A percentile compares a stretch with the other conserved stretches of the same genome.
phyloP scores from a whole-genome alignment of 2,329 filamentous ascomycete species.

The Knufia petricola region DNA sequence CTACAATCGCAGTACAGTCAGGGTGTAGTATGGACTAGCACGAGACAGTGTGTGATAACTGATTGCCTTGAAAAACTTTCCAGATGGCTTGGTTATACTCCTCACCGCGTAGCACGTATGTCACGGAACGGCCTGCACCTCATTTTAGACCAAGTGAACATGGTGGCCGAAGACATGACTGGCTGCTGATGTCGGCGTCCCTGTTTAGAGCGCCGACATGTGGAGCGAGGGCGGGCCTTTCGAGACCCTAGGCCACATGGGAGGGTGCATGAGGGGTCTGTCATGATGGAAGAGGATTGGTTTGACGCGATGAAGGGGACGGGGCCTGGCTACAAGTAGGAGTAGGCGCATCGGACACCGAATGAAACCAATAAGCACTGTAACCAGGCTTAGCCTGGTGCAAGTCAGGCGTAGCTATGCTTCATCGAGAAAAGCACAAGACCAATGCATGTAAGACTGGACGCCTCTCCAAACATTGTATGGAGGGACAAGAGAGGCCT shows the following conservation, averaged over 20 bases:
- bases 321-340: neutral
- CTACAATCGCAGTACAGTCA: neutral
- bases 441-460: neutral
- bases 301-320: neutral
- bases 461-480: neutral
- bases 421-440: neutral
- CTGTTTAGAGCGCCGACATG: slow-evolving; percentile 1
- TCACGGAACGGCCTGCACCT: slow-evolving; percentile 2
- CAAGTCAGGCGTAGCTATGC: neutral
- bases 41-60: neutral
- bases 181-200: slow-evolving; percentile 2
- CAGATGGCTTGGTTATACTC: too few species aligned
- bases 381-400: neutral
- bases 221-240: neutral
- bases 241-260: neutral
- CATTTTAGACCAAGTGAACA: neutral
- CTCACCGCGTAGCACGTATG: neutral
- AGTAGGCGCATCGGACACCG: neutral
- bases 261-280: neutral
- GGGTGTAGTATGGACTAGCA: neutral
- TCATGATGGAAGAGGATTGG: neutral
- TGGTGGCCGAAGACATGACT: neutral
- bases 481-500: neutral
- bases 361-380: neutral
- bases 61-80: neutral